Conservation (phyloP, 1,139 yeast genomes). For the Yamadazyma conglobata region DNA sequence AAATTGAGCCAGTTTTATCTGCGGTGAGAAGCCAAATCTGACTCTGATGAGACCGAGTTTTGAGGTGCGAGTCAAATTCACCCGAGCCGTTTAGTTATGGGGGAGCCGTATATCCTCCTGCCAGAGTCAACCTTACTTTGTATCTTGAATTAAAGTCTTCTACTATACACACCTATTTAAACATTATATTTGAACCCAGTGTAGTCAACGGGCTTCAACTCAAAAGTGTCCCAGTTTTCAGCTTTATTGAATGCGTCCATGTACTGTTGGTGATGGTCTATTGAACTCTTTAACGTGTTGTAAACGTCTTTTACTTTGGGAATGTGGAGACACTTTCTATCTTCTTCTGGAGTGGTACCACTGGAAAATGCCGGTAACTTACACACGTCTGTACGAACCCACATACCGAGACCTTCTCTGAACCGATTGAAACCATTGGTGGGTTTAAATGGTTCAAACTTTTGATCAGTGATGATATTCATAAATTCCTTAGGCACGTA, state of each 20-base stretch:
- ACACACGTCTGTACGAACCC: constrained; percentile 13
- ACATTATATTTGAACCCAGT: constrained; percentile 5
- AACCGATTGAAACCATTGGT: constrained; percentile 8
- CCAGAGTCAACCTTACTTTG: no score
- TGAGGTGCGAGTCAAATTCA: no score
- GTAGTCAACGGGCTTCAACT: constrained; percentile 9
- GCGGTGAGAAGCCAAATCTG: no score
- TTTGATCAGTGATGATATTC: constrained; percentile 26
- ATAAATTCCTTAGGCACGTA: constrained; percentile 31
- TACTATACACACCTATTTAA: no score
- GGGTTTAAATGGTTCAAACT: constrained; percentile 17
- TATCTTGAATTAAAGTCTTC: no score
- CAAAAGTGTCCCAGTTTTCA: constrained; percentile 4
- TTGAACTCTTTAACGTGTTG: constrained; percentile 5
- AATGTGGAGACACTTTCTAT: constrained; percentile 11
- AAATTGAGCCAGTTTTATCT: no score
- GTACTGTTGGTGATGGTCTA: constrained; percentile 10
- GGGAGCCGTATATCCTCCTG: no score
- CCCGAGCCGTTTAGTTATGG: no score
- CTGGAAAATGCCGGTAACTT: constrained; percentile 7
- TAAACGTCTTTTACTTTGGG: constrained; percentile 3
- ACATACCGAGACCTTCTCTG: constrained; percentile 11
- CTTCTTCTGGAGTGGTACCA: constrained; percentile 10
- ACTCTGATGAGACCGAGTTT: no score
- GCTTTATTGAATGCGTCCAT: constrained; percentile 10